Conservation (phyloP, 2,329 filamentous ascomycete species). For the Lecanosticta acicola region DNA sequence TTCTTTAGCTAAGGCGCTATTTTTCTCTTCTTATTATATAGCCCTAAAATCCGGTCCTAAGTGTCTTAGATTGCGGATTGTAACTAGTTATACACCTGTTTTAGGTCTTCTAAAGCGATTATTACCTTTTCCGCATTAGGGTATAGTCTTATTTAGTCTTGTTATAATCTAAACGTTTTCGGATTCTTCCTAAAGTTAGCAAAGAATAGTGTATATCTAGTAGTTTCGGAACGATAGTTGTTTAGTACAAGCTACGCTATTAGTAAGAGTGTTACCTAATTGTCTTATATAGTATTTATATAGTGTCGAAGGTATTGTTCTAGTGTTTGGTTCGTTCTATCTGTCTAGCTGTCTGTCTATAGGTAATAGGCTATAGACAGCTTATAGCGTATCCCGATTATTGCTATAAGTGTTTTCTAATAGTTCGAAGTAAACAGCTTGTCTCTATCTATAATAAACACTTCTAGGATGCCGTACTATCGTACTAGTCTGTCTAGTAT, state of each 20-base stretch:
- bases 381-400: conserved; percentile 20
- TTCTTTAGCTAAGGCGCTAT: conserved; percentile 10
- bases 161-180: conserved; percentile 1
- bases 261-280: conserved; percentile 21
- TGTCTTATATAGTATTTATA: conserved; percentile 18
- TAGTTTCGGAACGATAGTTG: conserved; percentile 14
- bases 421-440: conserved; percentile 22
- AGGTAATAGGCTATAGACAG: conserved; percentile 27
- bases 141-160: background rate
- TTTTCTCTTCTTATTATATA: conserved; percentile 7
- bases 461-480: conserved; percentile 15
- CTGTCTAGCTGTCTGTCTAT: conserved; percentile 26
- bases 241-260: conserved; percentile 25
- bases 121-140: conserved; percentile 2
- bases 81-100: background rate
- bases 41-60: background rate
- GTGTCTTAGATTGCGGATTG: background rate
- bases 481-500: conserved; percentile 16
- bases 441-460: conserved; percentile 21
- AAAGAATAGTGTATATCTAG: conserved; percentile 19
- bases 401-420: conserved; percentile 16
- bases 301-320: conserved; percentile 25
- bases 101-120: conserved; percentile 1
- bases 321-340: conserved; percentile 25
- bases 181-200: conserved; percentile 13